phyloP scores from a whole-genome alignment of 2,329 filamentous ascomycete genomes.

The Leptographium wingfieldii region DNA sequence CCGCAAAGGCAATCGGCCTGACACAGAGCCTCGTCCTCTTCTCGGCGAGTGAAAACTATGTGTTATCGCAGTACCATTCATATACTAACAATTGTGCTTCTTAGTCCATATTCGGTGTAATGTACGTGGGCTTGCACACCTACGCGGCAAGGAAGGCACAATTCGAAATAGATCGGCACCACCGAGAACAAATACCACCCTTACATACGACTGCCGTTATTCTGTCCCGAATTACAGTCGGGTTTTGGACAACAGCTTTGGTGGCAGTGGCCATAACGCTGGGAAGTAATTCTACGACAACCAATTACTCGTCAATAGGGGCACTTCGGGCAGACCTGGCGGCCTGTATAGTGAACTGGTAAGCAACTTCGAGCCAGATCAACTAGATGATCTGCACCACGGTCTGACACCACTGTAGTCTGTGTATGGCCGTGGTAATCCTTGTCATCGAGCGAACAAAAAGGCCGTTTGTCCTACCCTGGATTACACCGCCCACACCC shows the following conservation, averaged over 20 bases:
- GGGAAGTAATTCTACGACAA: neutral
- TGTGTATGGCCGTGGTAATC: conserved; percentile 4
- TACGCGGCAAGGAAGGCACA: conserved; percentile 15
- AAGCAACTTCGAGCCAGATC: neutral
- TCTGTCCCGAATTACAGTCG: conserved; percentile 15
- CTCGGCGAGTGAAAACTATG: conserved; percentile 3
- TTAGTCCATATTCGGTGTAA: conserved; percentile 17
- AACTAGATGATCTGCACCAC: neutral
- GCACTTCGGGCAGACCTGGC: conserved; percentile 8
- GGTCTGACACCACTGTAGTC: neutral
- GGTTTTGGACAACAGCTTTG: conserved; percentile 17
- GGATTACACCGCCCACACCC: conserved; percentile 11
- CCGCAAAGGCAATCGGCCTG: conserved; percentile 11
- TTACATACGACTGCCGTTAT: conserved; percentile 20
- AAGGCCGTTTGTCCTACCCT: conserved; percentile 13
- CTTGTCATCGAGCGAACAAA: conserved; percentile 9
- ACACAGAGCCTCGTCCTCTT: conserved; percentile 16
- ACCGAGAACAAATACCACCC: conserved; percentile 16
- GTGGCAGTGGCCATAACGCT: conserved; percentile 17
- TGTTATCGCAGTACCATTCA: no score
- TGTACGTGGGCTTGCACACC: conserved; percentile 21
- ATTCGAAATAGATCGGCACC: conserved; percentile 12
- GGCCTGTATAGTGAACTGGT: conserved; percentile 7
- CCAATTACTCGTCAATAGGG: neutral
- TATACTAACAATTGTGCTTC: neutral